Evolutionary conservation across 1,139 yeast genomes (phyloP), one percentile per base, ranked within the genome.

Genomic region (Yamadazyma atlantica): DNA sequence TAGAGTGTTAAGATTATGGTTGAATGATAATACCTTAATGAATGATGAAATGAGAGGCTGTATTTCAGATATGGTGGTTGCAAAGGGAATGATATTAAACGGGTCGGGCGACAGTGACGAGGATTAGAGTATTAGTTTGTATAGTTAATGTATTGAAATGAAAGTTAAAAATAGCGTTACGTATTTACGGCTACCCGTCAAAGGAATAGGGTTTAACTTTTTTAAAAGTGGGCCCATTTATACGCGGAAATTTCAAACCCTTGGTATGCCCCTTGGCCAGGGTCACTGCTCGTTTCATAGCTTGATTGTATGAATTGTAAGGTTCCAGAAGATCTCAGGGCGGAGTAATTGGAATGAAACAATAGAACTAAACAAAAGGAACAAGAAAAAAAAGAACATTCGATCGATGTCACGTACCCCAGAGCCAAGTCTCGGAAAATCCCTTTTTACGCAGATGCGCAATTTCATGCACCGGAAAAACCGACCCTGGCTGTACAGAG

Each of bases 11-110:
- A 55, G 67, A 34, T 44, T 48, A 27, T 70, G 75, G 75, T 44
- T 69, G 23, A 59, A 60, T 34, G 59, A 60, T 17, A 54, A 57
- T 17, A 51, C 43, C 17, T 41, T 52, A 19, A 44, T 68, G 50
- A 53, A 53, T 28, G 47, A 48, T 25, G 45, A 49, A 14, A 53
- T 64, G 29, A 58, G 64, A 41, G 49, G 56, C 11, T 57, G 56
- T 19, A 51, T 69, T 34, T 58, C 63, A 10, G 63, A 64, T 43
- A 40, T 58, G 22, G 52, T 69, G 23, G 61, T 66, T 6, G 46
- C 51, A 14, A 66, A 64, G 48, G 69, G 69, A 1, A 56, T 64
- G 53, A 38, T 58, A 29, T 51, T 68, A 34, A 65, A 62, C 48
- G 71, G 69, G 1, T 42, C 40, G 37, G 40, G 39, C 16, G 48